Base-by-base conservation (phyloP, 2,329 filamentous ascomycete species). In the Pyrenophora graminea region DNA sequence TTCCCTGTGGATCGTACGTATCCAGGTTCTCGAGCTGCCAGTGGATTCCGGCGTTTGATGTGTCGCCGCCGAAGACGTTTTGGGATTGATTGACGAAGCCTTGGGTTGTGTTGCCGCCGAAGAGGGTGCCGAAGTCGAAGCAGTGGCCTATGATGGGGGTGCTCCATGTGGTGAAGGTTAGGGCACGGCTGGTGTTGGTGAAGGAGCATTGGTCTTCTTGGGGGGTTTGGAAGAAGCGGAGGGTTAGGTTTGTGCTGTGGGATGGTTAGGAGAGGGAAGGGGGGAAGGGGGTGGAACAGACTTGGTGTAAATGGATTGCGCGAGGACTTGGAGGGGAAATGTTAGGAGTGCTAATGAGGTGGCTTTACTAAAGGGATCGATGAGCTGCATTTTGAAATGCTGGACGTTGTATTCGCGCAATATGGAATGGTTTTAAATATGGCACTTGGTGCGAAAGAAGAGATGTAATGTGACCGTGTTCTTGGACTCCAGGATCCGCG, bases 151-250 rank as follows among this genome's bases (percentile, higher is more conserved):
- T 12, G 34, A 46, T 1, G 15, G 34, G 43, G 10, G 31, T 39
- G 13, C 25, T 46, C 7, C 10, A 15, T 15, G 43, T 32, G 25
- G 43, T 46, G 25, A 46, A 46, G 15, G 43, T 46, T 33, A 39
- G 18, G 25, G 34, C 34, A 15, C 18, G 10, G 18, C 4, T 19
- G 25, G 34, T 15, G 21, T 31, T 21, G 34, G 13, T 39, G 12
- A 31, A 46, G 33, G 17, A 15, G 12, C 34, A 46, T 2, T 10
- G 10, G 19, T 39, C 34, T 8, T 36, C 19, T 6, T 30, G 34
- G 17, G 10, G n/a, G 4, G 25, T 31, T 8, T 38, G 34, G 34
- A 46, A 46, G 23, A 46, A 39, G 2, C 25, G 43, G 2, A 46
- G 13, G 3, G 43, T 46, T 15, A 46, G 27, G 25, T 46, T 46